A percentile compares a stretch with the other conserved stretches of the same genome.
Conservation (phyloP, 257 asterid genomes). For the Coffea eugenioides region DNA sequence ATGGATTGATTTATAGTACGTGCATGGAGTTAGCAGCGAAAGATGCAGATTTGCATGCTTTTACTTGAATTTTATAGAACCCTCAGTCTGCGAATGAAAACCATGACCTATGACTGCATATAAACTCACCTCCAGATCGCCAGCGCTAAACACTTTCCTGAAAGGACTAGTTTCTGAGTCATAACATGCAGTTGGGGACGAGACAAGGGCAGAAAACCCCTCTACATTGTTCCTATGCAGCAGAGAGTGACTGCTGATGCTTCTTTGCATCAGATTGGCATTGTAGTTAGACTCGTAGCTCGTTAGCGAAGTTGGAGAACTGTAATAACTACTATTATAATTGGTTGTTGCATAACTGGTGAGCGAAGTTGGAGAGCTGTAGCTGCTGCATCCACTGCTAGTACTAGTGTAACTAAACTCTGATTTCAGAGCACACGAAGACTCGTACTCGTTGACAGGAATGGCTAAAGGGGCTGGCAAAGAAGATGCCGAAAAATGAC, state of each 20-base stretch:
- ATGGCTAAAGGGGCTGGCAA: slow-evolving; percentile 43
- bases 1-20: neutral
- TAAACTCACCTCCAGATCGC: slow-evolving; percentile 54
- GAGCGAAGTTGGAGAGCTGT: slow-evolving; percentile 52
- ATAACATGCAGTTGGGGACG: slow-evolving; percentile 40
- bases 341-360: slow-evolving; percentile 31
- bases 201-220: slow-evolving; percentile 35
- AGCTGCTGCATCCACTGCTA: slow-evolving; percentile 74
- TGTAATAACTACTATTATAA: slow-evolving; percentile 21
- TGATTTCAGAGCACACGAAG: slow-evolving; percentile 43
- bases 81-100: neutral
- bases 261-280: slow-evolving; percentile 49
- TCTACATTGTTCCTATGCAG: slow-evolving; percentile 49
- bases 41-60: slow-evolving; percentile 7
- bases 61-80: neutral
- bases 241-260: slow-evolving; percentile 67
- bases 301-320: slow-evolving; percentile 49
- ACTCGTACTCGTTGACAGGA: slow-evolving; percentile 51
- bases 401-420: slow-evolving; percentile 44
- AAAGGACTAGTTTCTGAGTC: slow-evolving; percentile 49
- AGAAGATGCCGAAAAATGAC: slow-evolving; percentile 34
- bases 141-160: slow-evolving; percentile 62
- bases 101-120: neutral
- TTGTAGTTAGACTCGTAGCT: slow-evolving; percentile 31
- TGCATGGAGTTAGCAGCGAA: neutral